Base-by-base conservation (phyloP, 805 yeast genomes). In the Hemisphaericaspora nanyangensis region DNA sequence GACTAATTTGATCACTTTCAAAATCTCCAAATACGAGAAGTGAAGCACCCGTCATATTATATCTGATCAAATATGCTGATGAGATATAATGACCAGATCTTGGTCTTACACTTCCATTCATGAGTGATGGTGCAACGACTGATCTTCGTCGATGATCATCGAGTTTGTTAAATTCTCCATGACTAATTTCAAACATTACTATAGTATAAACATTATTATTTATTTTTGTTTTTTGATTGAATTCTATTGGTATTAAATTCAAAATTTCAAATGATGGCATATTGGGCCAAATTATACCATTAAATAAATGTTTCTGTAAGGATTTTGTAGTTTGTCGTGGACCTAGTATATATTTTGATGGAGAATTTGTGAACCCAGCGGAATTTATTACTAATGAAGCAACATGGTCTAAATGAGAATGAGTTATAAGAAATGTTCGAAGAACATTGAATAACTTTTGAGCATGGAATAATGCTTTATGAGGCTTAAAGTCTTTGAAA, bases 371-470 rank as follows among this genome's bases (percentile, higher is more conserved):
- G 38, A 76, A 70, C 12, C 72, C 68, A 0, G 95, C 86, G 3
- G 90, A 77, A 53, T 88, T 88, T 37, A 89, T 61, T 0, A 82
- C 77, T 34, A 89, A 54, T 0, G 83, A 85, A 7, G 74, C 55
- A 11, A 87, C 68, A 56, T 89, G 97, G 57, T 89, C 97, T 37
- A 89, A 54, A 59, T 89, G 97, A 0, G 91, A 77, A 58, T 89
- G 97, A 1, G 96, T 77, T 19, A 89, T 72, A 34, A 82, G 63
- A 46, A 72, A 77, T 24, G 63, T 63, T 6, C 61, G 53, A 2
- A 80, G 54, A 17, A 40, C 32, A n/a, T 50, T 46, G 35, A 46
- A 54, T 31, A 30, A 38, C 25, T 29, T 38, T 37, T 34, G 52
- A 16, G 74, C 53, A 7, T 37, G 24, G 25, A 52, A 45, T 4